Conservation (phyloP, 345 rosid genomes). For the Salix viminalis region DNA sequence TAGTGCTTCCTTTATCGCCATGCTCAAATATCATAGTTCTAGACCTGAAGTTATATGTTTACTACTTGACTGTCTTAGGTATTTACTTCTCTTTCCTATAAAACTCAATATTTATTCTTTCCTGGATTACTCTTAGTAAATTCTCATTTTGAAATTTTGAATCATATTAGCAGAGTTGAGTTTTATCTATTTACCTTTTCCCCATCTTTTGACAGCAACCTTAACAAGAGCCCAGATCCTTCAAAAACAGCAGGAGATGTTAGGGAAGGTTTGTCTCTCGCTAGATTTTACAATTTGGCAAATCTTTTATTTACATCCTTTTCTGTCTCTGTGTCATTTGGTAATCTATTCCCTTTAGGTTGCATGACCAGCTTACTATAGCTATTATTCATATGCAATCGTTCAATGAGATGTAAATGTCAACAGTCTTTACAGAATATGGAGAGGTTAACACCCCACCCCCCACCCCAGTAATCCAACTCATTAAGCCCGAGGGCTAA, state of each 20-base stretch:
- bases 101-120: background rate
- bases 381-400: constrained; percentile 1
- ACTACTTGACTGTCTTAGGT: constrained; percentile 82
- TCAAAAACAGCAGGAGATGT: constrained; percentile 25
- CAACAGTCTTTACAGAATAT: background rate
- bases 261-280: constrained; percentile 36
- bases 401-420: background rate
- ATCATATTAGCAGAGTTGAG: background rate
- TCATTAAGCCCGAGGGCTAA: background rate
- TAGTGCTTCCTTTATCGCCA: constrained; percentile 44
- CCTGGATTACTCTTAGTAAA: background rate
- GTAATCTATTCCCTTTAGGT: background rate
- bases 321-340: background rate
- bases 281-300: constrained; percentile 13
- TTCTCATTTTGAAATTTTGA: background rate
- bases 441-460: background rate
- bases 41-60: constrained; percentile 59
- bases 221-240: constrained; percentile 39
- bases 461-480: no score
- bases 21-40: constrained; percentile 57
- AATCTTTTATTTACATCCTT: background rate
- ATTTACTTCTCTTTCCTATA: constrained; percentile 14
- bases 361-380: background rate
- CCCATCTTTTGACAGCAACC: constrained; percentile 40
- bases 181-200: constrained; percentile 7